Percentiles rank a stretch among this genome's conserved stretches.
Evolutionary conservation across 2,329 filamentous ascomycete genomes (phyloP).

Genomic region (Monosporascus sp.): DNA sequence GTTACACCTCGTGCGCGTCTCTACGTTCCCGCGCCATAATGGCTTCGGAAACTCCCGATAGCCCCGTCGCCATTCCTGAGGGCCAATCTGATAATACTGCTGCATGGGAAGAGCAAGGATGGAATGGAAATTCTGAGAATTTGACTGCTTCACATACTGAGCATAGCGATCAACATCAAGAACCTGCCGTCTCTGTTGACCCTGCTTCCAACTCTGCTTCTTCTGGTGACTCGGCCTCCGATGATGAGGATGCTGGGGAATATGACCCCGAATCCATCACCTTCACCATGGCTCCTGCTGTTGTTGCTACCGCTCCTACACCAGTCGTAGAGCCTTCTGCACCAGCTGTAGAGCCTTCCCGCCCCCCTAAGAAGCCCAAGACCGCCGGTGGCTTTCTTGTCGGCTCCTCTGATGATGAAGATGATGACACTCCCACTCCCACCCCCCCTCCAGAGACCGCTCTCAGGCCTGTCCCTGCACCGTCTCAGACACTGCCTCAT

Average conservation of each 20-base stretch:
- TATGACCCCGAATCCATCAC: constrained; percentile 54
- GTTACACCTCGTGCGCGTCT: constrained; percentile 2
- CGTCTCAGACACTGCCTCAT: constrained; percentile 11
- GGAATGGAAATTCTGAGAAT: constrained; percentile 50
- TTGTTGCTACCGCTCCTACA: constrained; percentile 9
- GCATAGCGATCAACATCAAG: constrained; percentile 51
- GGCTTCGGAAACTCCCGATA: constrained; percentile 21
- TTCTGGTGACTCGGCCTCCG: constrained; percentile 42
- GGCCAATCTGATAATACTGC: constrained; percentile 14
- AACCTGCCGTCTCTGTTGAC: constrained; percentile 36
- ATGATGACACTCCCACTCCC: constrained; percentile 28
- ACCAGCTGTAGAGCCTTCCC: constrained; percentile 26
- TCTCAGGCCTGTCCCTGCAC: constrained; percentile 19
- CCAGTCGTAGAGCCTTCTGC: constrained; percentile 24
- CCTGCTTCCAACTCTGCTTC: constrained; percentile 41
- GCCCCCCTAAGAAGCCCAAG: constrained; percentile 50
- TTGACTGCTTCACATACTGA: constrained; percentile 44
- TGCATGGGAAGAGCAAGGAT: constrained; percentile 44
- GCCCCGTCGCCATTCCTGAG: constrained; percentile 5
- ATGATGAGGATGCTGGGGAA: constrained; percentile 49
- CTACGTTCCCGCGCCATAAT: constrained; percentile 9
- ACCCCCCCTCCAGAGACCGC: constrained; percentile 7
- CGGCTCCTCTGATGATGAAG: constrained; percentile 55
- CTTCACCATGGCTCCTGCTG: constrained; percentile 22
- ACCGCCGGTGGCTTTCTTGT: constrained; percentile 56